Base-by-base conservation (phyloP, 1,139 yeast species). In the Spathaspora sp. region DNA sequence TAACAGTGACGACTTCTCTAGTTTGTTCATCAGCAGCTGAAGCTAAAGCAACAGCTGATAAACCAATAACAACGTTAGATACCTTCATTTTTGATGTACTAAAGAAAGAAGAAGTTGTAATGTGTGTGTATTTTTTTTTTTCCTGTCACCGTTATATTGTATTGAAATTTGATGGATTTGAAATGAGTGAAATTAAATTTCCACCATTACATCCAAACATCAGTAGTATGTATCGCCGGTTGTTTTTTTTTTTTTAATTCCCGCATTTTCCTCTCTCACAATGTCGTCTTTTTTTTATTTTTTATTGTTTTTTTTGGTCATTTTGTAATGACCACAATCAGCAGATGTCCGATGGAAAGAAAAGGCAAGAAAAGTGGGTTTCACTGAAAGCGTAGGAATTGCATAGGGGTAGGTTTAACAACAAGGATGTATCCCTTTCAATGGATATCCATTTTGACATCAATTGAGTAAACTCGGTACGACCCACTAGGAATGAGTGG, bases 61-160 rank as follows among this genome's bases (percentile, higher is more conserved):
- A 53, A 39, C 63, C 62, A 46, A 58, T 41, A 39, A 56, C 53
- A 51, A 57, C 52, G 50, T 50, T 58, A 48, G 56, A 49, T 44
- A 60, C 59, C 60, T 60, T 60, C 65, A 61, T 61, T 27, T 27
- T n/a, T 27, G n/a, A n/a, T 27, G n/a, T 27, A 27, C 29, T 25
- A n/a, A 9, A 36, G 9, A 29, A n/a, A n/a, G 20, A 29, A 29
- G 20, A 17, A 37, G 24, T 17, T 5, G 8, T 17, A 18, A 37
- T 7, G 11, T 11, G n/a, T 17, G 6, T 16, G 39, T 18, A 23
- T 20, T 36, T 36, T 11, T 37, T 24, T 37, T 20, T 37, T 37
- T 37, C 23, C 23, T 20, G 23, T 20, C 23, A 20, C 23, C 23
- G 23, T 20, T 20, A 20, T 20, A 20, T 20, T 20, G 23, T 20